Conservation (phyloP, 2,329 filamentous ascomycete species). For the Sphaerostilbella broomeana region DNA sequence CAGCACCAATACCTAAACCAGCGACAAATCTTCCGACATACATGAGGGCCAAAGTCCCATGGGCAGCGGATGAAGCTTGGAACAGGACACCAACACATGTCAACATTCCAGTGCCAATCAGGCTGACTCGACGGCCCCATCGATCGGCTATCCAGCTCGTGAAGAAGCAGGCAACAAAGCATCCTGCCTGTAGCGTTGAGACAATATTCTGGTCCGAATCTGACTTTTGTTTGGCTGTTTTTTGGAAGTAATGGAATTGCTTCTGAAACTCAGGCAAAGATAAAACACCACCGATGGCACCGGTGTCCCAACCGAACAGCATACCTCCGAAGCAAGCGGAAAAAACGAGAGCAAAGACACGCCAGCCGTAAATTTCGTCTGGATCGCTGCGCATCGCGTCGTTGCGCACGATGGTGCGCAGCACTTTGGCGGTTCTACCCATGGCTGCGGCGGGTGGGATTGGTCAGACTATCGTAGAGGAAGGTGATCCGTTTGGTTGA, state of each 20-base stretch:
- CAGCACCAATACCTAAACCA: conserved; percentile 45
- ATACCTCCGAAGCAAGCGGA: conserved; percentile 62
- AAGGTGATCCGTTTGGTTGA: no score
- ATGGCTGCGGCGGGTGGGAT: conserved; percentile 24
- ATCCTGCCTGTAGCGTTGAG: conserved; percentile 63
- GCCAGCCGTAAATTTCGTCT: conserved; percentile 63
- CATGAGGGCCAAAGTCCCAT: conserved; percentile 53
- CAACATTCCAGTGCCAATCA: conserved; percentile 51
- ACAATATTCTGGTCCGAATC: conserved; percentile 61
- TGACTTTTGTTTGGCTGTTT: conserved; percentile 29
- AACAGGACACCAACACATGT: conserved; percentile 57
- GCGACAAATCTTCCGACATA: conserved; percentile 56
- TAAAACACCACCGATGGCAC: conserved; percentile 62
- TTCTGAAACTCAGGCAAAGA: conserved; percentile 51
- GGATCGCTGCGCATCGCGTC: conserved; percentile 65
- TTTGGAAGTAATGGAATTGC: conserved; percentile 30
- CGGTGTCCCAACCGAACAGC: conserved; percentile 48
- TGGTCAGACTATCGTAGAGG: no score
- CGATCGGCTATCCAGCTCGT: conserved; percentile 47
- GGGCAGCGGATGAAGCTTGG: conserved; percentile 49
- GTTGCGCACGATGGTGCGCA: conserved; percentile 57
- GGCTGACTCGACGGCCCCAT: conserved; percentile 47
- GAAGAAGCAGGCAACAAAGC: conserved; percentile 56
- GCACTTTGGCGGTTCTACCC: conserved; percentile 36
- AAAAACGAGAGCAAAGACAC: conserved; percentile 56